Base-by-base conservation (phyloP, 768 basidiomycete genomes). In the Mycena albidolilacea region DNA sequence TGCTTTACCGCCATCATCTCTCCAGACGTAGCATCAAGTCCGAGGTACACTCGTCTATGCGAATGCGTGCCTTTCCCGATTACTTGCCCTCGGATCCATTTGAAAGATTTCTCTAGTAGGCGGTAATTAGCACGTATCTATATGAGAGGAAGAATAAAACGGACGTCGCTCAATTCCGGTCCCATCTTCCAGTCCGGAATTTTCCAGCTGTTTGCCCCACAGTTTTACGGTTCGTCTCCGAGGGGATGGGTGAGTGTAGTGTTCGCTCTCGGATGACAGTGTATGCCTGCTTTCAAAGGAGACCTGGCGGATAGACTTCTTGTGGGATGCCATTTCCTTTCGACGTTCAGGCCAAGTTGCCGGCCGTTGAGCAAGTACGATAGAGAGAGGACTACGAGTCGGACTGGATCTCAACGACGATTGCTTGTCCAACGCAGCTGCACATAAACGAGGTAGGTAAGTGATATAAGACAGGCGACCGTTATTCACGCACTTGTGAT, bases 1-100 rank as follows among this genome's bases (percentile, higher is more conserved):
- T 95, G 94, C 82, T 95, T 95, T 72, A 95, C 94, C 14, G 94
- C 94, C 62, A 95, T 90, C 89, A 94, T 92, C 80, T 94, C 92
- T 57, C 92, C 93, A 0, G 92, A 93, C 1, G 91, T 90, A 60
- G 90, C 90, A 79, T 94, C 94, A 39, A 95, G 81, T 1, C 90
- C 94, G 62, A 94, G 86, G 77, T 93, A 95, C 41, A 95, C 93
- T 46, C 90, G 87, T 35, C 93, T 94, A 75, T 91, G 93, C 15
- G 91, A 90, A 75, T 91, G 93, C 15, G 91, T 91, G 21, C 94
- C 93, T 78, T 91, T 93, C 38, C 93, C 93, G 71, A 95, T 94
- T 48, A 92, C 84, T 79, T 94, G 91, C 39, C 94, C 94, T 72
- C 92, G 92, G 63, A 94, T 91, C 93, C 94, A 95, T 23, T 63